Evolutionary conservation across 2,329 filamentous ascomycete genomes (phyloP), one percentile per base, ranked within the genome.

Genomic region (Neonectria coccinea): DNA sequence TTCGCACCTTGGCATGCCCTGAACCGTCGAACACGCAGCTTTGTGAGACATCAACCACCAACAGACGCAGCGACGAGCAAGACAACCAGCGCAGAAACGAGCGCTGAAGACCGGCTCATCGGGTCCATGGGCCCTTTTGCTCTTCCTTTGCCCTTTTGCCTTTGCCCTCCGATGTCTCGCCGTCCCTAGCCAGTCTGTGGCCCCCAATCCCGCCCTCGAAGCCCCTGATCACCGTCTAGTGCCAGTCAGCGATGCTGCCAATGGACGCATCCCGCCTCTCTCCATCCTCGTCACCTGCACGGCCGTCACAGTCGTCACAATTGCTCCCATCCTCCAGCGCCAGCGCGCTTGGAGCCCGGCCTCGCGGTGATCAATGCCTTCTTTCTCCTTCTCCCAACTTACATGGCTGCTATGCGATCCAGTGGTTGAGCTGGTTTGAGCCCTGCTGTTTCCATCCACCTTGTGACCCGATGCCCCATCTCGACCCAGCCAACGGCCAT

Each of bases 281-380:
- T 72, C 67, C 56, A 39, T 31, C 60, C 51, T 55, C 56, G 39
- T 68, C 67, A 73, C 71, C 71, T 73, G 71, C 71, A 73, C 50
- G 68, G 62, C 51, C 56, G 36, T 39, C 36, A 39, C 36, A 16
- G 14, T 39, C 58, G 72, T 73, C 71, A 73, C 71, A 68, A 62
- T 57, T 27, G 11, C 63, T 53, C 42, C 31, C 47, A n/a, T 41
- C 53, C 50, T 48, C 42, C 56, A 50, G 58, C 39, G 7, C 22
- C 22, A 57, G n/a, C 36, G 59, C 51, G 39, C 58, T 62, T 54
- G 56, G 59, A 56, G 50, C 64, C 66, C 54, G 61, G 67, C 52
- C 25, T 61, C 60, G 58, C 52, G 61, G 50, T 60, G 44, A 65
- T 65, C 60, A 62, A 67, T 70, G 59, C 57, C 50, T 29, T 29